A percentile compares a stretch with the other conserved stretches of the same genome.
Conservation (phyloP, 441 rosid species). For the Arabidopsis hybrid region DNA sequence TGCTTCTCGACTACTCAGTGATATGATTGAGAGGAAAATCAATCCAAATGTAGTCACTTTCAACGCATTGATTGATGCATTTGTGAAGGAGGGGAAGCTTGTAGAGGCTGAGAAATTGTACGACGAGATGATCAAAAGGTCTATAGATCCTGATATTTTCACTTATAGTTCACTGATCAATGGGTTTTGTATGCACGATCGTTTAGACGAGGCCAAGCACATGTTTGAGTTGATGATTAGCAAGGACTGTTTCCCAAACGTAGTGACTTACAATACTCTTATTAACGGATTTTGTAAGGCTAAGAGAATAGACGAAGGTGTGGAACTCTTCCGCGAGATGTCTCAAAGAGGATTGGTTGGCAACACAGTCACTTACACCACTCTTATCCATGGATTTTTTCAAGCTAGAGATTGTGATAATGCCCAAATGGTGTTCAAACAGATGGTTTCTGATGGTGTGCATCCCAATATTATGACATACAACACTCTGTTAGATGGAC, state of each 20-base stretch:
- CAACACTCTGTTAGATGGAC: not conserved
- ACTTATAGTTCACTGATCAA: conserved; percentile 1
- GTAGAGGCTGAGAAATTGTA: not conserved
- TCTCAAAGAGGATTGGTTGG: conserved; percentile 5
- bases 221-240: not conserved
- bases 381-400: conserved; percentile 2
- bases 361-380: not conserved
- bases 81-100: conserved; percentile 11
- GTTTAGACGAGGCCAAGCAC: not conserved
- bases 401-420: not conserved
- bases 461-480: not conserved
- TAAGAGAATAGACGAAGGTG: not conserved
- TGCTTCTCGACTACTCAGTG: not conserved
- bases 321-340: conserved; percentile 5
- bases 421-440: not conserved
- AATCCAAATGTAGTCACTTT: not conserved
- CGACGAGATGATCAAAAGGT: not conserved
- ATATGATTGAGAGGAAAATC: conserved; percentile 9
- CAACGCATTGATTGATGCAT: not conserved
- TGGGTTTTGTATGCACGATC: conserved; percentile 2
- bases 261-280: not conserved
- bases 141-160: not conserved
- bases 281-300: not conserved
- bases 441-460: not conserved
- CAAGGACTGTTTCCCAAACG: not conserved